Percentiles rank a stretch among this genome's conserved stretches.
Conservation (phyloP, 495 filamentous ascomycete genomes). For the Bacidia gigantensis region DNA sequence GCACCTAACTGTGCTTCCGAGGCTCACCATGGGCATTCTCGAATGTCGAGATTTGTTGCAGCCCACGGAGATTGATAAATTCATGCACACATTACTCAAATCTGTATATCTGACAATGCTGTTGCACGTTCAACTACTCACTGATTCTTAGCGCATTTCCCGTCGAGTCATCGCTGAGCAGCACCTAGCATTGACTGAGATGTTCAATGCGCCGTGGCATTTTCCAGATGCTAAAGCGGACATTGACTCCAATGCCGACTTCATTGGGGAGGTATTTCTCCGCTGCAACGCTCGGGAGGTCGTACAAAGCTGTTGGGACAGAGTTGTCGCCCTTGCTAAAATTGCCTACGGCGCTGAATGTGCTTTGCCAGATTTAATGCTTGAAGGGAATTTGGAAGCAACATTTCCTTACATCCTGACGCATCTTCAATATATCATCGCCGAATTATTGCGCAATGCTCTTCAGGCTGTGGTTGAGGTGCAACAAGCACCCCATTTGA, state of each 20-base stretch:
- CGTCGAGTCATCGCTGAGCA: constrained; percentile 95
- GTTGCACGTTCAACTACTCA: background rate
- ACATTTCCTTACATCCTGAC: constrained; percentile 94
- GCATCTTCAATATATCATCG: constrained; percentile 93
- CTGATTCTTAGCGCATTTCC: constrained; percentile 61
- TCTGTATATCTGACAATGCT: constrained; percentile 44
- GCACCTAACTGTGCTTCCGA: constrained; percentile 85
- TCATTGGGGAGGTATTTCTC: constrained; percentile 90
- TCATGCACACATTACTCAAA: constrained; percentile 88
- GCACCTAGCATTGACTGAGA: constrained; percentile 91
- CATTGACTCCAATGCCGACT: constrained; percentile 57
- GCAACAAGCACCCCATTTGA: constrained; percentile 27
- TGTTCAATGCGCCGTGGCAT: constrained; percentile 85
- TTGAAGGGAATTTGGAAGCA: constrained; percentile 74
- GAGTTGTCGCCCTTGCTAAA: constrained; percentile 52
- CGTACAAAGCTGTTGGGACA: constrained; percentile 64
- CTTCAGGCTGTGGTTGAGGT: constrained; percentile 82
- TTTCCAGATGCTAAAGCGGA: constrained; percentile 62
- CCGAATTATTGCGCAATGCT: constrained; percentile 88
- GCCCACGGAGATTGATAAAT: constrained; percentile 66
- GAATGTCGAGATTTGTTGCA: constrained; percentile 72
- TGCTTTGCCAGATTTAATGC: constrained; percentile 63
- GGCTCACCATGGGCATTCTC: constrained; percentile 83
- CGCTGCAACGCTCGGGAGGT: constrained; percentile 88
- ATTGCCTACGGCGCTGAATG: constrained; percentile 55